These are phyloP conservation scores for Pleurotus platypus DNA, from an alignment of 768 basidiomycete species.

Conservation along the genomic window DNA sequence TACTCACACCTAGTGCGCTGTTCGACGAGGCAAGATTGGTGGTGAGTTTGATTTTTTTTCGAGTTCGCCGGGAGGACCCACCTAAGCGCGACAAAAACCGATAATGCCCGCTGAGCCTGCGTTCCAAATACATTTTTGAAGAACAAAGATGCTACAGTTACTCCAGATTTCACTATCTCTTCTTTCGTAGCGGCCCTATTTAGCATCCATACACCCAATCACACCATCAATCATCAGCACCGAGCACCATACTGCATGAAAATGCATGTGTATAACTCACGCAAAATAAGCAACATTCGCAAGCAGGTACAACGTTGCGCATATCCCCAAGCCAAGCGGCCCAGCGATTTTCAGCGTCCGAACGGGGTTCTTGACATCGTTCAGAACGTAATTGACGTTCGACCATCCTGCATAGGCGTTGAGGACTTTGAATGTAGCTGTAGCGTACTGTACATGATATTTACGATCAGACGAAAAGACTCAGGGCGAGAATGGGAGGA, in stretches of 20 bases:
- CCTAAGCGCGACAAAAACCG: conserved; percentile 57
- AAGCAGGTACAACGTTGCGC: conserved; percentile 47
- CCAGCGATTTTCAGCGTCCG: conserved; percentile 62
- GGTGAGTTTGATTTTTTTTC: no score
- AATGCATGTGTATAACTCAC: conserved; percentile 11
- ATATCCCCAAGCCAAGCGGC: conserved; percentile 54
- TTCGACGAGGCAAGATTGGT: no score
- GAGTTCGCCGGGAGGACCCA: conserved; percentile 10
- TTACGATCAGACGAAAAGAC: neutral
- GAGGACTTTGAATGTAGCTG: conserved; percentile 58
- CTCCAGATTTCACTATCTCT: conserved; percentile 43
- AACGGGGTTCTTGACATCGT: conserved; percentile 57
- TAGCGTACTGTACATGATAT: conserved; percentile 44
- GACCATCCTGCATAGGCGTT: conserved; percentile 46
- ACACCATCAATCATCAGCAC: neutral
- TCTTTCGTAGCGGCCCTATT: conserved; percentile 39
- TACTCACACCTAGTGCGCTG: no score
- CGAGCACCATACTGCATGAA: neutral
- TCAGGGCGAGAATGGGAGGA: conserved; percentile 18
- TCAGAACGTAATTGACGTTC: conserved; percentile 55
- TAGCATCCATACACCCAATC: neutral
- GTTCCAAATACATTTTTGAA: conserved; percentile 57
- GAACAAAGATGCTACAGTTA: conserved; percentile 59
- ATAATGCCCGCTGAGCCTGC: conserved; percentile 47
- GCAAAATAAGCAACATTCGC: conserved; percentile 60